These are phyloP conservation scores for Botryobasidium botryosum DNA, from an alignment of 768 basidiomycete species.

Conservation along the genomic window DNA sequence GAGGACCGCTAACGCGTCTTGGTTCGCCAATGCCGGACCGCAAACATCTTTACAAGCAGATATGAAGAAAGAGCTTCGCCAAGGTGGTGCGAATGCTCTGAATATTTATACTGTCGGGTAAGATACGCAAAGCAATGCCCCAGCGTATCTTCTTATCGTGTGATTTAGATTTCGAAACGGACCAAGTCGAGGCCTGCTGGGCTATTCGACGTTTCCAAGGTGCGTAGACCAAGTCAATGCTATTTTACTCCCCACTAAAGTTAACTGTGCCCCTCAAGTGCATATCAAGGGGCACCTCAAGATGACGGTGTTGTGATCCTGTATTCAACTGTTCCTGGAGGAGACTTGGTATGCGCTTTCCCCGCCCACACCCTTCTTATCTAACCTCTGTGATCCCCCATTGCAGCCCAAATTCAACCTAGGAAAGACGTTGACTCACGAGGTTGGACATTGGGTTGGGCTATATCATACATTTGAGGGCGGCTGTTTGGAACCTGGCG, in stretches of 20 bases:
- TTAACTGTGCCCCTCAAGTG: too few relatives aligned
- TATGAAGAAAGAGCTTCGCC: conserved; percentile 25
- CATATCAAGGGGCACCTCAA: background rate
- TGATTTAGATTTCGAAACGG: too few relatives aligned
- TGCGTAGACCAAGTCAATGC: too few relatives aligned
- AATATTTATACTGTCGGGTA: conserved; percentile 24
- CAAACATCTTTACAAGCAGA: conserved; percentile 18
- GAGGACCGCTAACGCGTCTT: conserved; percentile 15
- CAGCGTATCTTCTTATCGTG: too few relatives aligned
- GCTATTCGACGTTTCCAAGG: too few relatives aligned
- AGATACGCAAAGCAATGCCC: too few relatives aligned
- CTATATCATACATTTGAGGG: background rate
- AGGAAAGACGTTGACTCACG: background rate
- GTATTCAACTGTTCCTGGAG: background rate
- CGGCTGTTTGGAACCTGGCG: background rate
- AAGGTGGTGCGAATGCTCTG: conserved; percentile 15
- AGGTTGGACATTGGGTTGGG: background rate
- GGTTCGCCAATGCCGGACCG: conserved; percentile 17
- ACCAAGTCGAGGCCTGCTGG: too few relatives aligned
- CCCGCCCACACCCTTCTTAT: too few relatives aligned
- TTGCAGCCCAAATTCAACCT: background rate
- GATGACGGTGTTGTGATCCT: background rate
- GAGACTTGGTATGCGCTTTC: background rate
- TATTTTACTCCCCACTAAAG: too few relatives aligned
- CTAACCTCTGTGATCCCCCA: too few relatives aligned